Evolutionary conservation across 139 green algal genomes (phyloP), one percentile per base, ranked within the genome.

Genomic region (Picochlorum sp.): DNA sequence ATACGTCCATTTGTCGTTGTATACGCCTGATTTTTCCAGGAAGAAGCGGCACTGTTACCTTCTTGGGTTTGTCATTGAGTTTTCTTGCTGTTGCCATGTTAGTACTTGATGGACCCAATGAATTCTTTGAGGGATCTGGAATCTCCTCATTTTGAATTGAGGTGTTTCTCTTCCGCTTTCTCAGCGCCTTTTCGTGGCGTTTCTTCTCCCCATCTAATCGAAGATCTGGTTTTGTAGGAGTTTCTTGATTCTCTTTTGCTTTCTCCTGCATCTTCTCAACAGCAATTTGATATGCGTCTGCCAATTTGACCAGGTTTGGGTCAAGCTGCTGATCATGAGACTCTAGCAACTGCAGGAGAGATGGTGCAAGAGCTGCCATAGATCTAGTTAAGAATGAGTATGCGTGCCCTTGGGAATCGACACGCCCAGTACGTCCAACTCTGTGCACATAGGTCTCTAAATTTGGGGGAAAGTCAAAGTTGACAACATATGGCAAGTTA

Each of bases 361-460:
- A 66, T 0, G 40, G 33, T 1, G 83, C 80, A 20, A 95, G 50
- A 0, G 65, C 70, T 1, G 83, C 80, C 18, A 93, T 63, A 25
- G 73, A 81, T 33, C 83, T 71, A 1, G 85, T 94, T 55, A 96
- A 87, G 73, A 97, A 93, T 49, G 65, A 83, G 61, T 78, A 90
- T 9, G 86, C 81, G 36, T 95, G 87, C 25, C 93, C 93, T 31
- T 75, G 71, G 10, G 76, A 73, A 24, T 85, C 80, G 49, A 96
- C 75, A 3, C 91, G 80, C 2, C 90, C 91, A 1, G 92, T 96
- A 18, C 91, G 72, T 0, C 90, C 90, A 37, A 95, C 86, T 44
- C 69, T 70, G 77, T 97, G 90, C 20, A 96, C 79, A 76, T 97
- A 97, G 4, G 81, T 72, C 50, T 96, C 88, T 14, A 95, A 58